Evolutionary conservation across 2,329 filamentous ascomycete species (phyloP), one percentile per base, ranked within the genome.

Genomic region (Chaetomium olivaceum): DNA sequence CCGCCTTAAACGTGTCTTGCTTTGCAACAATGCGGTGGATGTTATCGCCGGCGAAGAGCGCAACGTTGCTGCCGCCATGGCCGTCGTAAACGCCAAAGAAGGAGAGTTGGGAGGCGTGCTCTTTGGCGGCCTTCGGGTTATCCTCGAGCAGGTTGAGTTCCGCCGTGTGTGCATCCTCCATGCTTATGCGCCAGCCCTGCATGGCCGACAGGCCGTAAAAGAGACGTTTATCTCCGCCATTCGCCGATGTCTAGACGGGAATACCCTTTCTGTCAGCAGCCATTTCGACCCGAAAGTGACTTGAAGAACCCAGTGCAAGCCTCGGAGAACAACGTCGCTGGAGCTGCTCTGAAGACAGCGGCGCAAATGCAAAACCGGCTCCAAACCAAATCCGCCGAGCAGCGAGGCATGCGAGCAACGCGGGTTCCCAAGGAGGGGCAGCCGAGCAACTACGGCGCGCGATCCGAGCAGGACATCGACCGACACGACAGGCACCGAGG

Each of bases 101-200:
- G 72, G 93, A 93, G 75, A 98, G 84, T 76, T 91, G 89, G 73
- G 89, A 87, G 73, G 89, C 82, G 73, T 89, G 85, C 60, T 87
- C 87, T 73, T 89, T 85, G 71, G 87, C 82, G 29, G 87, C 83
- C 63, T 89, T 77, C 67, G 77, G 76, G 65, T 79, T 74, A 65
- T 77, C 74, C 67, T 87, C 83, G 75, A 95, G 87, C 72, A 98
- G 87, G 79, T 98, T 92, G 77, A 99, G 90, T 61, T 98, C 82
- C 63, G 91, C 87, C 68, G 91, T 92, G 81, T 99, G 95, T 70
- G 95, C 89, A 78, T 99, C 95, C 80, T 99, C 95, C 95, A 99
- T 99, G 83, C 92, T 97, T 82, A 99, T 98, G 82, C 95, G 91
- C 95, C 95, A 99, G 83, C 95, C 95, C 81, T 99, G 95, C 95